These are phyloP conservation scores for Kitagawia praeruptora DNA, from an alignment of 129 eudicot species.

Conservation along the genomic window DNA sequence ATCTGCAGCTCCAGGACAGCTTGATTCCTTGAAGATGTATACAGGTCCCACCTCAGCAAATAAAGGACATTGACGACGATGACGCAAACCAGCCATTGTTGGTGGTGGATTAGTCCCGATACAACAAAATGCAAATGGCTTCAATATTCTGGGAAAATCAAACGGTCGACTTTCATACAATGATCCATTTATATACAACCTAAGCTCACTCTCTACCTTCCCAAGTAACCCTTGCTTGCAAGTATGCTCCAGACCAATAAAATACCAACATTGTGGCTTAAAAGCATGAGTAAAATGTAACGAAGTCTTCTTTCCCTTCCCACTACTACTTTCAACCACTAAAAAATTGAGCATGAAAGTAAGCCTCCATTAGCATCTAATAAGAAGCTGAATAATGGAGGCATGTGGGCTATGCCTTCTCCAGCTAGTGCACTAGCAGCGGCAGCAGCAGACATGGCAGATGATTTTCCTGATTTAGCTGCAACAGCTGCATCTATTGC, in stretches of 20 bases:
- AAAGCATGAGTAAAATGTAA: constrained; percentile 99
- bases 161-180: constrained; percentile 93
- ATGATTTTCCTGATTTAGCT: constrained; percentile 92
- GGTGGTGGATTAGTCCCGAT: constrained; percentile 99
- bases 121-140: constrained; percentile 96
- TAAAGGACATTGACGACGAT: constrained; percentile 97
- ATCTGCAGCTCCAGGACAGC: no score
- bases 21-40: constrained; percentile 87
- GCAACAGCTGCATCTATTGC: constrained; percentile 99
- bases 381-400: constrained; percentile 89
- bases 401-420: constrained; percentile 99
- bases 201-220: constrained; percentile 84
- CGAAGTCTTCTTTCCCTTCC: constrained; percentile 87
- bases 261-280: constrained; percentile 98
- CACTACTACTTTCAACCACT: constrained; percentile 94
- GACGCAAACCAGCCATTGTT: constrained; percentile 97
- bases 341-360: constrained; percentile 96
- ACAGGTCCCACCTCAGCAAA: constrained; percentile 99
- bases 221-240: constrained; percentile 90
- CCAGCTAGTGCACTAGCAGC: constrained; percentile 99
- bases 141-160: constrained; percentile 86
- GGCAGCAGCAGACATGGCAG: constrained; percentile 97
- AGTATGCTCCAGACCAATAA: constrained; percentile 89
- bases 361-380: constrained; percentile 99
- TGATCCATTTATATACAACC: constrained; percentile 81